Evolutionary conservation across 139 green algal genomes (phyloP).

Genomic region (Chlamydomonas eustigma): DNA sequence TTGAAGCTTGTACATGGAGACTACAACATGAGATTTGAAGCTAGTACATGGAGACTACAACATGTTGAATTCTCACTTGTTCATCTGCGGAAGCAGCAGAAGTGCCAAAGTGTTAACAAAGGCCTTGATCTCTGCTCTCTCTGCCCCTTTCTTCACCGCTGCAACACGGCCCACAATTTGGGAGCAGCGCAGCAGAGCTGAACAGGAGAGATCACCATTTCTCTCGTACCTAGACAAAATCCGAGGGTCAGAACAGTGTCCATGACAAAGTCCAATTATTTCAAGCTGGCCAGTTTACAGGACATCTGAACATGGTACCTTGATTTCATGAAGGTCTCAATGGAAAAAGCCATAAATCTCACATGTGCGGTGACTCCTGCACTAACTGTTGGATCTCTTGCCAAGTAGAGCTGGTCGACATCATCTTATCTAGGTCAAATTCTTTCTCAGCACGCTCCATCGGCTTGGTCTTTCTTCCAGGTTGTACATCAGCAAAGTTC

Average conservation of each 20-base stretch:
- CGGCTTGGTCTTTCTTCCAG: constrained; percentile 10
- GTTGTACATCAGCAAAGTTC: background rate
- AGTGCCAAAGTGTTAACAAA: constrained; percentile 1
- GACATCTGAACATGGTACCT: too few species aligned
- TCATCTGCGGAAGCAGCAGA: background rate
- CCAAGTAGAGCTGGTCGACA: background rate
- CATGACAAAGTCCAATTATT: too few species aligned
- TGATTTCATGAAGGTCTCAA: too few species aligned
- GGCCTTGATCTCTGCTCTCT: background rate
- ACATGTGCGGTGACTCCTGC: constrained; percentile 3
- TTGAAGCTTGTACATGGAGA: too few species aligned
- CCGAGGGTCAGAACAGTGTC: too few species aligned
- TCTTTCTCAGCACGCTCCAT: constrained; percentile 16
- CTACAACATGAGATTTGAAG: too few species aligned
- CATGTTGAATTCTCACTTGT: constrained; percentile 3
- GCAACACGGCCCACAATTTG: background rate
- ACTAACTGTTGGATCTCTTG: background rate
- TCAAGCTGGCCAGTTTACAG: too few species aligned
- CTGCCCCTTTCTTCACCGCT: background rate
- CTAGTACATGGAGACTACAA: too few species aligned
- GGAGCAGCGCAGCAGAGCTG: background rate
- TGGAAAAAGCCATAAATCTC: too few species aligned
- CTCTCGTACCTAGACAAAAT: background rate
- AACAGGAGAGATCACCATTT: background rate
- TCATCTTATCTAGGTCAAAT: constrained; percentile 7